phyloP scores from a whole-genome alignment of 768 basidiomycete species.

The Russula griseocarnosa region DNA sequence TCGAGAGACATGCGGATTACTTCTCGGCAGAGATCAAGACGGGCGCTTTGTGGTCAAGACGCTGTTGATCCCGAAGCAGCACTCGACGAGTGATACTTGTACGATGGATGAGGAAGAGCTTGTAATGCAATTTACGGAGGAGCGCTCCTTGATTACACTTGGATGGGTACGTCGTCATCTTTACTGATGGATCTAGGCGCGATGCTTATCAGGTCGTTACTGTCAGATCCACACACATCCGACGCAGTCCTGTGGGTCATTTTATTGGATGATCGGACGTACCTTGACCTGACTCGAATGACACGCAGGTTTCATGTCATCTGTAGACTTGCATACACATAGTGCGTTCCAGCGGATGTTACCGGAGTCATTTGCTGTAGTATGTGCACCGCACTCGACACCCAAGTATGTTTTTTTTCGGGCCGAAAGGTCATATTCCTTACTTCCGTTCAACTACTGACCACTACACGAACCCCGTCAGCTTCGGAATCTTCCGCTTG shows the following conservation, averaged over 20 bases:
- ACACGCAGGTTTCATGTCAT: conserved; percentile 80
- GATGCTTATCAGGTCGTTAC: conserved; percentile 8
- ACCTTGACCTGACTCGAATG: conserved; percentile 16
- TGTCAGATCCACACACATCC: conserved; percentile 88
- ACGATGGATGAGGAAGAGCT: conserved; percentile 88
- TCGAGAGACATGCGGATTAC: conserved; percentile 81
- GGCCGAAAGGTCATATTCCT: background rate
- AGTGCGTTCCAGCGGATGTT: conserved; percentile 86
- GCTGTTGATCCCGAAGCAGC: conserved; percentile 83
- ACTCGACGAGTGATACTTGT: conserved; percentile 87
- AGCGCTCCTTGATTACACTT: conserved; percentile 74
- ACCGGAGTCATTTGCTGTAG: conserved; percentile 88
- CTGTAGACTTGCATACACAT: conserved; percentile 89
- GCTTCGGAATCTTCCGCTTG: conserved; percentile 85
- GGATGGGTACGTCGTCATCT: conserved; percentile 68
- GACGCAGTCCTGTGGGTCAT: conserved; percentile 72
- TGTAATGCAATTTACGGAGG: conserved; percentile 80
- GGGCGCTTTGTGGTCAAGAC: conserved; percentile 71
- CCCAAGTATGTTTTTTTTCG: conserved; percentile 53
- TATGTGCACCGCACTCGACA: conserved; percentile 76
- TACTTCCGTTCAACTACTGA: background rate
- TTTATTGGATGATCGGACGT: background rate
- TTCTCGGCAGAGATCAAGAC: conserved; percentile 65
- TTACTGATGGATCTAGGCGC: background rate
- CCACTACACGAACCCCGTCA: conserved; percentile 31